Conservation (phyloP, 768 basidiomycete species). For the Leccinum broughii region DNA sequence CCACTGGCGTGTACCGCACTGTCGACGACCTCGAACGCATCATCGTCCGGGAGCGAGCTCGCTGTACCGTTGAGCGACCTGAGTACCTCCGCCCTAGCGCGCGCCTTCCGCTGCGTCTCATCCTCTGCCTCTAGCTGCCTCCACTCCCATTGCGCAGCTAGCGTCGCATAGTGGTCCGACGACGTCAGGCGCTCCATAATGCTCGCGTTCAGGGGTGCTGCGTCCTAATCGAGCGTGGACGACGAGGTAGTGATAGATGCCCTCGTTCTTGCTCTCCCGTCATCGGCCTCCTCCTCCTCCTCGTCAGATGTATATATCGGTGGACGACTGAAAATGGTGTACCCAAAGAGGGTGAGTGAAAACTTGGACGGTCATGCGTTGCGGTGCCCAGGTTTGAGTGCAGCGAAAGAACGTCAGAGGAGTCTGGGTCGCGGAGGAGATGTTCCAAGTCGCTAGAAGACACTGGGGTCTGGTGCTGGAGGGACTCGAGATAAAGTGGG, state of each 20-base stretch:
- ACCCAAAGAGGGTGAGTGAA: slow-evolving; percentile 64
- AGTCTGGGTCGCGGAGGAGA: slow-evolving; percentile 49
- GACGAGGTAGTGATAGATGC: slow-evolving; percentile 30
- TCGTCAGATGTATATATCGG: slow-evolving; percentile 60
- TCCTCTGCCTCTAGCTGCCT: slow-evolving; percentile 34
- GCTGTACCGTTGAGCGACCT: slow-evolving; percentile 36
- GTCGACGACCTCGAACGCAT: slow-evolving; percentile 49
- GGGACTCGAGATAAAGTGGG: slow-evolving; percentile 28
- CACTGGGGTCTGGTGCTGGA: slow-evolving; percentile 15
- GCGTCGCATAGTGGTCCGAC: slow-evolving; percentile 34
- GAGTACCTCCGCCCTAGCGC: slow-evolving; percentile 35
- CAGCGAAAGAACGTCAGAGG: slow-evolving; percentile 57
- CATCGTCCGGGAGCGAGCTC: slow-evolving; percentile 21
- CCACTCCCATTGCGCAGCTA: slow-evolving; percentile 30
- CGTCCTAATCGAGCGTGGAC: slow-evolving; percentile 67
- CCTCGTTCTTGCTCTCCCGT: slow-evolving; percentile 26
- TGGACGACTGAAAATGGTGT: slow-evolving; percentile 62
- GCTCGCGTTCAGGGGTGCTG: slow-evolving; percentile 60
- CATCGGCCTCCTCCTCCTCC: slow-evolving; percentile 32
- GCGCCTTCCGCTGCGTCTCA: slow-evolving; percentile 44
- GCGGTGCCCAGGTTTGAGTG: slow-evolving; percentile 58
- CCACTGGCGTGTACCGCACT: too few species aligned
- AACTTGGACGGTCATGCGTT: slow-evolving; percentile 29
- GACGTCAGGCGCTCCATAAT: slow-evolving; percentile 54
- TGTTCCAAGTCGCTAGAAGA: slow-evolving; percentile 46